These are phyloP conservation scores for Chytridium lagenaria DNA, from an alignment of 371 early-diverging fungal genomes.

Conservation along the genomic window DNA sequence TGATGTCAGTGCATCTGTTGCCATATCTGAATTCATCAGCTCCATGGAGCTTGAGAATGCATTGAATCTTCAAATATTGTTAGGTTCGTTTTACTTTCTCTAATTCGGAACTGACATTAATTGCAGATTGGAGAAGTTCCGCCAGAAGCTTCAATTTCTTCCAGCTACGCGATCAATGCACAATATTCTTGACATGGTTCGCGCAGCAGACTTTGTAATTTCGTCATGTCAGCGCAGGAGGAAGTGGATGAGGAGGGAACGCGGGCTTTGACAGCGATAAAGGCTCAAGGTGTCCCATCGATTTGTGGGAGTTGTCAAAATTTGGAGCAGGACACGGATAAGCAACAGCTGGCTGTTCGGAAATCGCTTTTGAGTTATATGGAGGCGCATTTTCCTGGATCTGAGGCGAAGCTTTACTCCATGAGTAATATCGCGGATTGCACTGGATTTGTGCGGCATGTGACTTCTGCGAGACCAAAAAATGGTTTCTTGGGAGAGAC, in stretches of 20 bases:
- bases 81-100: conserved; percentile 7
- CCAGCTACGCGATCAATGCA: conserved; percentile 61
- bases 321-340: conserved; percentile 65
- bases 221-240: conserved; percentile 83
- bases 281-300: conserved; percentile 85
- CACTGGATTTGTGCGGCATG: conserved; percentile 35
- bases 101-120: background rate
- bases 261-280: conserved; percentile 76
- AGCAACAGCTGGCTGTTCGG: conserved; percentile 74
- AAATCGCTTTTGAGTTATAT: conserved; percentile 85
- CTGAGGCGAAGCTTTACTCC: conserved; percentile 69
- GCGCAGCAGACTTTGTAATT: conserved; percentile 90
- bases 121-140: conserved; percentile 66
- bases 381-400: conserved; percentile 84
- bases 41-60: conserved; percentile 49
- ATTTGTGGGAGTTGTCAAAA: conserved; percentile 74
- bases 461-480: conserved; percentile 71
- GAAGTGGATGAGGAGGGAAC: conserved; percentile 95
- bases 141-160: conserved; percentile 83
- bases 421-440: conserved; percentile 59
- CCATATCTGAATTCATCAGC: conserved; percentile 62
- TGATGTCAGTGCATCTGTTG: conserved; percentile 63
- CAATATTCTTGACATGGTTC: conserved; percentile 86
- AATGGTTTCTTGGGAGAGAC: conserved; percentile 87
- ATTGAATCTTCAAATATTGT: background rate